A percentile compares a stretch with the other conserved stretches of the same genome.
Evolutionary conservation across 176 grass and related monocot species (phyloP).

Genomic region (Musa acuminata): DNA sequence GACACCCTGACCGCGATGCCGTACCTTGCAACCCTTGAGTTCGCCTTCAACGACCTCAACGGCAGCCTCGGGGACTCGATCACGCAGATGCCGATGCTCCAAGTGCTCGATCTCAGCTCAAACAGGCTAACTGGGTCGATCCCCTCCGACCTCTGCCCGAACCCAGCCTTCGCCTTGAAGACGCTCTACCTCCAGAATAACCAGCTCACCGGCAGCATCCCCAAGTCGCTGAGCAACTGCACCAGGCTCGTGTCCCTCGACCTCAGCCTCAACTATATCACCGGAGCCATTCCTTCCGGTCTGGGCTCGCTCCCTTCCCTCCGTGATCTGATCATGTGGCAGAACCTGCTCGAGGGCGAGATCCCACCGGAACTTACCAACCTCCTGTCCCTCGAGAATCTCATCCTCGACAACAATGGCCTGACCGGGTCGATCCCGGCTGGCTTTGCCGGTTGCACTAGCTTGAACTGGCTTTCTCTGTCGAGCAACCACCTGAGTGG

Average conservation of each 20-base stretch:
- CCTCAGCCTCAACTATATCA: constrained; percentile 22
- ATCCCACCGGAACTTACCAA: constrained; percentile 3
- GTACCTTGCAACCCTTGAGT: constrained; percentile 1
- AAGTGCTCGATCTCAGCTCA: constrained; percentile 17
- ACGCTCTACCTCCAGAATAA: constrained; percentile 15
- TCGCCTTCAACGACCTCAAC: constrained; percentile 13
- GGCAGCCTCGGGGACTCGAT: not conserved
- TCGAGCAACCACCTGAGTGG: constrained; percentile 15
- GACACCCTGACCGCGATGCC: constrained; percentile 5
- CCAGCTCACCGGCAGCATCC: constrained; percentile 9
- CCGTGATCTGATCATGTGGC: constrained; percentile 20
- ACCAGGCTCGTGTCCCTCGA: constrained; percentile 8
- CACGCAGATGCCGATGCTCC: not conserved
- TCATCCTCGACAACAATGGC: constrained; percentile 21
- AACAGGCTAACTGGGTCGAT: constrained; percentile 9
- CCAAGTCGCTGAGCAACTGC: constrained; percentile 18
- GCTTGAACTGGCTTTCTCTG: constrained; percentile 19
- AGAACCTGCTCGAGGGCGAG: constrained; percentile 15
- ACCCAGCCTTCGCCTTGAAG: not conserved
- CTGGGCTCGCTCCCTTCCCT: constrained; percentile 11
- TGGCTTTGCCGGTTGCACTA: not conserved
- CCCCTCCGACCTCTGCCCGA: constrained; percentile 5
- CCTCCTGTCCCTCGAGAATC: constrained; percentile 10
- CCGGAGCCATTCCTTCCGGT: constrained; percentile 6
- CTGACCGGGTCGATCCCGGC: constrained; percentile 10